Conservation (phyloP, 805 yeast genomes). For the Metschnikowia rubicola region DNA sequence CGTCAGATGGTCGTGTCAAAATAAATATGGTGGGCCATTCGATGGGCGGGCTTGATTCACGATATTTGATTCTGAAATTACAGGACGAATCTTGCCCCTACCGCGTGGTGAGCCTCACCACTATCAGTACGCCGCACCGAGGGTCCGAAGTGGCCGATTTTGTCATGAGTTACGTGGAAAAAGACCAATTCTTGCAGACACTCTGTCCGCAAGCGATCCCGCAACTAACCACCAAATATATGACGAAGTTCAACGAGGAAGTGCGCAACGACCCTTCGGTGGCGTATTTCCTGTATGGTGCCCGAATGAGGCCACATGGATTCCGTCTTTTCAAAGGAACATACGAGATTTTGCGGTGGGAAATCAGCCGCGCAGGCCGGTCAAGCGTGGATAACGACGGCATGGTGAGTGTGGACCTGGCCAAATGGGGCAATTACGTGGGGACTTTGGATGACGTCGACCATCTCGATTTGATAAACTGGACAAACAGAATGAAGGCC, state of each 20-base stretch:
- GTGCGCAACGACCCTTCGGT: slow-evolving; percentile 59
- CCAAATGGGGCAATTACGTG: slow-evolving; percentile 79
- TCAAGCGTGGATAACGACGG: slow-evolving; percentile 74
- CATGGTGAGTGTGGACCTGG: slow-evolving; percentile 70
- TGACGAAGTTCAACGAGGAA: slow-evolving; percentile 51
- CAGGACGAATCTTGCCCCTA: slow-evolving; percentile 35
- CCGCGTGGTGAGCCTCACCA: slow-evolving; percentile 71
- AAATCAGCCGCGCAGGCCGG: slow-evolving; percentile 15
- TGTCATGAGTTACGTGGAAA: slow-evolving; percentile 37
- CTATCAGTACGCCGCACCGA: slow-evolving; percentile 83
- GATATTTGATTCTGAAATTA: slow-evolving; percentile 65
- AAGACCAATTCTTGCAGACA: slow-evolving; percentile 14
- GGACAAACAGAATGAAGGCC: slow-evolving; percentile 58
- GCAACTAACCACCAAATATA: slow-evolving; percentile 59
- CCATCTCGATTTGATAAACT: slow-evolving; percentile 82
- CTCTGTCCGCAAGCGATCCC: slow-evolving; percentile 42
- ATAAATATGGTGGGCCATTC: slow-evolving; percentile 84
- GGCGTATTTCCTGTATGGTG: slow-evolving; percentile 80
- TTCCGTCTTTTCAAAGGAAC: slow-evolving; percentile 58
- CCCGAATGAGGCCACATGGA: slow-evolving; percentile 61
- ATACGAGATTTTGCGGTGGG: slow-evolving; percentile 55
- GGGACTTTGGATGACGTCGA: slow-evolving; percentile 80
- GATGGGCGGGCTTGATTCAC: slow-evolving; percentile 89
- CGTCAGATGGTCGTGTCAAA: slow-evolving; percentile 34
- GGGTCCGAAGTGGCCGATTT: slow-evolving; percentile 84